These are phyloP conservation scores for Trametes gibbosa DNA, from an alignment of 768 basidiomycete genomes.

Conservation along the genomic window DNA sequence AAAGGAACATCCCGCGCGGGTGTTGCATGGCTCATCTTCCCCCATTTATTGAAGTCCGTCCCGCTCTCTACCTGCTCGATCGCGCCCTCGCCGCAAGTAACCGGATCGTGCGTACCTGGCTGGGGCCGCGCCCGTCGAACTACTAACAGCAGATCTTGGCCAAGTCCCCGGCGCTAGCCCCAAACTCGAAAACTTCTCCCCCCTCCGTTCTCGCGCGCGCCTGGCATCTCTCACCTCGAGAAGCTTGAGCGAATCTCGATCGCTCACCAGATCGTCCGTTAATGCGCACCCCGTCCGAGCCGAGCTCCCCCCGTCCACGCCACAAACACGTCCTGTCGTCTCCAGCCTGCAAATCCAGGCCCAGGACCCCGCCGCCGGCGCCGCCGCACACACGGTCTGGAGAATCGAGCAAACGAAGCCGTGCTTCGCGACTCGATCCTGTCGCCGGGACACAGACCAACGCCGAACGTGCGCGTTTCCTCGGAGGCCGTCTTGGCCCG, in stretches of 20 bases:
- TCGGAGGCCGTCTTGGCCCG: too few species aligned
- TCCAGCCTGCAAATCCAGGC: conserved; percentile 9
- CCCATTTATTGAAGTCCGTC: too few species aligned
- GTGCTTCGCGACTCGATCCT: too few species aligned
- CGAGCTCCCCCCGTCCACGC: too few species aligned
- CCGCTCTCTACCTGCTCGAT: too few species aligned
- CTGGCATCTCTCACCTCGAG: too few species aligned
- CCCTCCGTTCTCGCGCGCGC: too few species aligned
- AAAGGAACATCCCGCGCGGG: too few species aligned
- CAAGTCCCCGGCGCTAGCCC: conserved; percentile 8
- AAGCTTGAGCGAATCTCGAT: conserved; percentile 3
- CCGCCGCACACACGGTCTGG: not conserved
- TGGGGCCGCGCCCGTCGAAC: not conserved
- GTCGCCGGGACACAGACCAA: too few species aligned
- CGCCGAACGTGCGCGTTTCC: too few species aligned
- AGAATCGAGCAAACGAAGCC: too few species aligned
- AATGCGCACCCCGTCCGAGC: not conserved
- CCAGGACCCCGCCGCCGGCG: not conserved
- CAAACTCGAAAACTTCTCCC: not conserved
- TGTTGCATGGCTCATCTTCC: too few species aligned
- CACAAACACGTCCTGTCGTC: conserved; percentile 1
- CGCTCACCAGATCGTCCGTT: not conserved
- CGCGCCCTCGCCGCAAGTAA: not conserved
- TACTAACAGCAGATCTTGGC: conserved; percentile 3
- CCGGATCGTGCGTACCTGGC: not conserved